phyloP scores from a whole-genome alignment of 495 filamentous ascomycete species.

The Talaromyces adpressus region DNA sequence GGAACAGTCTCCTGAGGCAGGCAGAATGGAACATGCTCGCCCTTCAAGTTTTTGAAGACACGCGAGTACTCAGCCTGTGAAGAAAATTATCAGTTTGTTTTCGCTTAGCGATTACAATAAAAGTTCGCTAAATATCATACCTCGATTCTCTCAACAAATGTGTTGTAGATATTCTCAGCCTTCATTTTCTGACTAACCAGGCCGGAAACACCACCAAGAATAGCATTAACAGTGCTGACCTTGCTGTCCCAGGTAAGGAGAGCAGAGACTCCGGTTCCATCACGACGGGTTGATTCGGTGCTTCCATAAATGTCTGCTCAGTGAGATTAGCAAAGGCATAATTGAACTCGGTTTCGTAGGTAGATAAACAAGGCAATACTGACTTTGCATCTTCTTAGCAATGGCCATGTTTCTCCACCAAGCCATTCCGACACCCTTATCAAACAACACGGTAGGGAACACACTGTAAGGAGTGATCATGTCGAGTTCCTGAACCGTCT shows the following conservation, averaged over 20 bases:
- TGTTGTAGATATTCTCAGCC: slow-evolving; percentile 21
- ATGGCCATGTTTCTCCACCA: slow-evolving; percentile 33
- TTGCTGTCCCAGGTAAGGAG: slow-evolving; percentile 32
- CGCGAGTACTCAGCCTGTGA: slow-evolving; percentile 19
- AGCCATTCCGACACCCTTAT: slow-evolving; percentile 24
- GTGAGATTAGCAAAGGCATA: not conserved
- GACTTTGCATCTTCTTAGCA: slow-evolving; percentile 32
- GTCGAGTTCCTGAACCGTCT: slow-evolving; percentile 24
- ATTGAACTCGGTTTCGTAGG: slow-evolving; percentile 6
- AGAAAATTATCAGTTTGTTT: slow-evolving; percentile 1
- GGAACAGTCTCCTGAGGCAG: slow-evolving; percentile 18
- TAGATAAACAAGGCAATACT: not conserved
- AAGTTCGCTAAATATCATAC: not conserved
- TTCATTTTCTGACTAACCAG: slow-evolving; percentile 26
- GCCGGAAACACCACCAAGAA: slow-evolving; percentile 22
- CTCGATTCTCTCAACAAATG: slow-evolving; percentile 6
- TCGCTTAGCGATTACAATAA: not conserved
- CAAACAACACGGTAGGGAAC: slow-evolving; percentile 21
- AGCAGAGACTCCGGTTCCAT: slow-evolving; percentile 23
- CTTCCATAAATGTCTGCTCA: slow-evolving; percentile 24
- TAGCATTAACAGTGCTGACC: slow-evolving; percentile 24
- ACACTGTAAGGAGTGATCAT: slow-evolving; percentile 28
- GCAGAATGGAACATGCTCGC: slow-evolving; percentile 23
- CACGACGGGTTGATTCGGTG: slow-evolving; percentile 25
- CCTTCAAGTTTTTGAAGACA: slow-evolving; percentile 23